Evolutionary conservation across 2,329 filamentous ascomycete species (phyloP).

Genomic region (Aspergillus tanneri): DNA sequence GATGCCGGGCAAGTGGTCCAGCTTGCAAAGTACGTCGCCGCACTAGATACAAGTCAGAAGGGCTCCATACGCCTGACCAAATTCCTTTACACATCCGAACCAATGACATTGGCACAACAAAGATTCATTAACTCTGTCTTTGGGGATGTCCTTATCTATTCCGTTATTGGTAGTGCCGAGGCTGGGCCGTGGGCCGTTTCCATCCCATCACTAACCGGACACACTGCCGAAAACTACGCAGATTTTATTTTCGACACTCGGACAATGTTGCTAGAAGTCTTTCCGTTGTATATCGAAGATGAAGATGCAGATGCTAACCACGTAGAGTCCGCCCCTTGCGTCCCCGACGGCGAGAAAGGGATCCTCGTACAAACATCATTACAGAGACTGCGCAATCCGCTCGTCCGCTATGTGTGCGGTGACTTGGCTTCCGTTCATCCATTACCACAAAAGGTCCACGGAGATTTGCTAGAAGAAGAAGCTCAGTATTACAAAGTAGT

Average conservation of each 20-base stretch:
- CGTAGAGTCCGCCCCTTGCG: slow-evolving; percentile 21
- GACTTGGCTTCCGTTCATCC: slow-evolving; percentile 45
- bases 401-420: slow-evolving; percentile 47
- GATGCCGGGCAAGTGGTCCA: slow-evolving; percentile 43
- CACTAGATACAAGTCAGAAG: slow-evolving; percentile 20
- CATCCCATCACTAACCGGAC: slow-evolving; percentile 30
- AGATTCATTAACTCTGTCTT: slow-evolving; percentile 33
- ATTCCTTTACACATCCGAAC: slow-evolving; percentile 49
- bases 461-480: slow-evolving; percentile 20
- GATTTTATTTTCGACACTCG: slow-evolving; percentile 46
- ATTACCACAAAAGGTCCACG: slow-evolving; percentile 23
- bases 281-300: slow-evolving; percentile 19
- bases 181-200: slow-evolving; percentile 42
- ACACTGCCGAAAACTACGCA: slow-evolving; percentile 10
- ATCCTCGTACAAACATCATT: slow-evolving; percentile 46
- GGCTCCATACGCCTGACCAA: slow-evolving; percentile 37
- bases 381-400: slow-evolving; percentile 43
- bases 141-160: slow-evolving; percentile 38
- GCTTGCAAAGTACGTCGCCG: slow-evolving; percentile 38
- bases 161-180: slow-evolving; percentile 46
- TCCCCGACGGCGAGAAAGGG: slow-evolving; percentile 38
- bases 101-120: slow-evolving; percentile 36
- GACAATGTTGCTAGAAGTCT: slow-evolving; percentile 39
- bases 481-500: slow-evolving; percentile 34
- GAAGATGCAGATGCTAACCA: neutral